Evolutionary conservation across 1,284 basidiomycete species (phyloP).

Genomic region (Tilletia indica): DNA sequence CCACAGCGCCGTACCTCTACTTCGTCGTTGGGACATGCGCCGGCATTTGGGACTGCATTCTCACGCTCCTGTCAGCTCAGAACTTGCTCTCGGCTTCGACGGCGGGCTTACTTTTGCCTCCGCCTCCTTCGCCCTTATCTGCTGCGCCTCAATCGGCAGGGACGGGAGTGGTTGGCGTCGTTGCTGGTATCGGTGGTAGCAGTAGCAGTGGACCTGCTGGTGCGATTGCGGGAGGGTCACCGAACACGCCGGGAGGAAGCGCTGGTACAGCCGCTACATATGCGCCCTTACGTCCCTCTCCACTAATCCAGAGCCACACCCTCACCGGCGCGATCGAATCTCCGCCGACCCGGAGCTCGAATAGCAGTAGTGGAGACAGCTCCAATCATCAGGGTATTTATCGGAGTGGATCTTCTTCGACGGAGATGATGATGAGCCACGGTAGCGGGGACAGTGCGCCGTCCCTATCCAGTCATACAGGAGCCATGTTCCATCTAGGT

Average conservation of each 20-base stretch:
- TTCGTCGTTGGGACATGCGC: background rate
- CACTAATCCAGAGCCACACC: conserved; percentile 16
- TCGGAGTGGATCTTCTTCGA: too few species aligned
- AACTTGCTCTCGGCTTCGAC: background rate
- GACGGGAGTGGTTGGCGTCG: too few species aligned
- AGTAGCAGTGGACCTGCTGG: background rate
- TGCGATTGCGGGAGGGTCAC: background rate
- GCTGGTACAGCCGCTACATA: background rate
- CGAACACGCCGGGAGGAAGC: background rate
- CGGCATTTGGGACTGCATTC: conserved; percentile 3
- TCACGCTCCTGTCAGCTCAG: conserved; percentile 8
- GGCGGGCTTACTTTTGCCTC: background rate
- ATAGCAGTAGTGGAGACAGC: background rate
- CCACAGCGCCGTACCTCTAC: conserved; percentile 4
- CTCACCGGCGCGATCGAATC: conserved; percentile 3
- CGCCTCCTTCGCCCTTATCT: background rate
- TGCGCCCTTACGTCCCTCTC: conserved; percentile 13
- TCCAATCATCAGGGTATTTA: too few species aligned
- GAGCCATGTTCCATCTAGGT: too few species aligned
- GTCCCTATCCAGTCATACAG: too few species aligned
- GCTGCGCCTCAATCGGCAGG: background rate
- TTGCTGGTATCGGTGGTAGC: background rate
- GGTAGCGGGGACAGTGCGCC: too few species aligned
- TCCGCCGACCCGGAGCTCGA: conserved; percentile 1
- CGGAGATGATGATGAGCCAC: too few species aligned